A percentile compares a stretch with the other conserved stretches of the same genome.
Conservation (phyloP, 2,329 filamentous ascomycete genomes). For the Magnaporthales sp. region DNA sequence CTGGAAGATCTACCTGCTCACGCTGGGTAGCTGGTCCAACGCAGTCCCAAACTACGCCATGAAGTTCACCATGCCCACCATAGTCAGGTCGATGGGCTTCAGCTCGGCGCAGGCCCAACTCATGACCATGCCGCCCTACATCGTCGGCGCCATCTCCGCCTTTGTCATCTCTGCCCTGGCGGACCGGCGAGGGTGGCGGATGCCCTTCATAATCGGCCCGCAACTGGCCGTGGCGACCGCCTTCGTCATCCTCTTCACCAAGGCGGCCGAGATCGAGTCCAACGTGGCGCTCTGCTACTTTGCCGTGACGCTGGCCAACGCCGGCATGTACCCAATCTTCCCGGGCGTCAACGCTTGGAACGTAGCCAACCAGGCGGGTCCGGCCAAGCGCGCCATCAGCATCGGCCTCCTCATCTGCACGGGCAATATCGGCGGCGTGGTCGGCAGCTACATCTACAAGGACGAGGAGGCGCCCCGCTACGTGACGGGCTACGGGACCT, state of each 20-base stretch:
- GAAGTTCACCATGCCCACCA: slow-evolving; percentile 31
- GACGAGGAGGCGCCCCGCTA: slow-evolving; percentile 23
- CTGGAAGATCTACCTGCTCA: slow-evolving; percentile 36
- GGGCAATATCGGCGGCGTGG: slow-evolving; percentile 43
- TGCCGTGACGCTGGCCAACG: slow-evolving; percentile 3
- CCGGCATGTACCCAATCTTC: slow-evolving; percentile 6
- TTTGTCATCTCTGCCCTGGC: slow-evolving; percentile 17
- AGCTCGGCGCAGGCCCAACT: slow-evolving; percentile 9
- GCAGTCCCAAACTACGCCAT: slow-evolving; percentile 22
- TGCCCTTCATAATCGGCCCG: slow-evolving; percentile 4
- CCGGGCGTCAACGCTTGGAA: slow-evolving; percentile 6
- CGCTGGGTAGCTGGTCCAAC: slow-evolving; percentile 33
- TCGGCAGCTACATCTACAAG: slow-evolving; percentile 26
- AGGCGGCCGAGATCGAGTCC: not conserved
- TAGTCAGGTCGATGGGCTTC: slow-evolving; percentile 30
- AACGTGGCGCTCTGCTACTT: slow-evolving; percentile 3
- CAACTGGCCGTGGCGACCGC: slow-evolving; percentile 16
- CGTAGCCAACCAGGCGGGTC: slow-evolving; percentile 3
- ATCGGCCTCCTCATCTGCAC: slow-evolving; percentile 58
- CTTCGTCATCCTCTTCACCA: slow-evolving; percentile 19
- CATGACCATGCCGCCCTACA: slow-evolving; percentile 10
- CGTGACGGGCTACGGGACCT: slow-evolving; percentile 24
- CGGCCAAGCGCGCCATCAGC: slow-evolving; percentile 27
- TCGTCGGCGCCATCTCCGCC: slow-evolving; percentile 20
- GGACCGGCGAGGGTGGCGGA: slow-evolving; percentile 2